Base-by-base conservation (phyloP, 768 basidiomycete species). In the Amylocystis lapponica region DNA sequence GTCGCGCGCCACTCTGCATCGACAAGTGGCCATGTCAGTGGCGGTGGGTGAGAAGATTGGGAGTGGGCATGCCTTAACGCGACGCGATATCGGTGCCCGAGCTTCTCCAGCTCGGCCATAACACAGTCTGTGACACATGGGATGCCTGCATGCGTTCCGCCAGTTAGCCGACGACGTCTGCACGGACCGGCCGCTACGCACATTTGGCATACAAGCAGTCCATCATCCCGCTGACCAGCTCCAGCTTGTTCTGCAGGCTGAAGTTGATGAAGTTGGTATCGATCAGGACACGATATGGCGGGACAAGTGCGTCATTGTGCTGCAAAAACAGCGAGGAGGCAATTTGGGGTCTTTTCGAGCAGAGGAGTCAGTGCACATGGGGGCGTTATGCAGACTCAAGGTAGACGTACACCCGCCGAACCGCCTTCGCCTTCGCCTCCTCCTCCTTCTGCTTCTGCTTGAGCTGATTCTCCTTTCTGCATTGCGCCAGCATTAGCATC, bases 191-290 rank as follows among this genome's bases (percentile, higher is more conserved):
- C n/a, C 7, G 35, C 36, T 37, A 63, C 78, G 44, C 52, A 95
- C 95, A 97, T 70, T 99, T 98, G 11, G 96, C 96, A 64, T 90
- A 96, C 13, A 98, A 71, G 57, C 92, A 95, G 59, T 99, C 96
- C 96, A 99, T 98, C 96, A 99, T 97, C n/a, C 89, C 93, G 56
- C 84, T 81, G 17, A 97, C 73, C 42, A 98, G 75, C 63, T 99
- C 96, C 51, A 99, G 69, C 64, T 97, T 96, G 66, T 98, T 99
- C 69, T 99, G 96, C 37, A 99, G 74, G 52, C 86, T 90, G 62
- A 98, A 95, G 61, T 98, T 98, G 74, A 99, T 99, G 55, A 99
- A 98, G 63, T 99, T 99, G 60, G 96, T 99, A 65, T 99, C 96
- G 47, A 99, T 91, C 29, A 99, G 79, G 21, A 99, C 90, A 16